Evolutionary conservation across 306 rosid species (phyloP), one percentile per base, ranked within the genome.

Genomic region (Herpetospermum pedunculosum): DNA sequence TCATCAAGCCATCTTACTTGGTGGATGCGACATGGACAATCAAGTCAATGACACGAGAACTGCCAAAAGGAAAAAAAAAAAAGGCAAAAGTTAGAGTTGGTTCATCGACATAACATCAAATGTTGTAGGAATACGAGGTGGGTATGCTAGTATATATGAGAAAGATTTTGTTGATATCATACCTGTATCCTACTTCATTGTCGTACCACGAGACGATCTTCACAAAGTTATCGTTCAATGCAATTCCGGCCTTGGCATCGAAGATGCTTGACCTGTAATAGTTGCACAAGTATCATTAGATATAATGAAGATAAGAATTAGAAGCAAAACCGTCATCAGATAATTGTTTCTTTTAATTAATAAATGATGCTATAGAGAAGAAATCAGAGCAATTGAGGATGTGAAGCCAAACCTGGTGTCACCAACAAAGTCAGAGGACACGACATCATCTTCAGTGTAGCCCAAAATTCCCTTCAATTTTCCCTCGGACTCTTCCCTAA

Each of bases 171-270:
- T 30, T 43, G 37, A 29, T 2, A 25, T 29, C 43, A 76, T 81
- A 91, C 97, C 95, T 91, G 88, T 91, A 91, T 26, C 95, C 96
- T 88, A 78, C 68, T 81, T 91, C 96, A 34, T 91, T 91, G 84
- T 91, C 96, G 14, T 91, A 91, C 97, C 95, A 91, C 0, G 91
- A 6, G 8, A 91, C 85, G 2, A 88, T 12, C 84, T 91, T 91
- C 48, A 79, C 81, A 46, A 80, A 91, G 2, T 71, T 68, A 0
- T 88, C 80, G 7, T 54, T 91, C 87, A 91, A 77, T 12, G 97
- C 92, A 78, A 87, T 88, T 50, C 97, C 97, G 0, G 95, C 97
- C 84, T 87, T 88, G 0, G 95, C 97, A 76, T 91, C 92, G 43
- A 91, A 88, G 58, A 88, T 87, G 53, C 95, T 87, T 48, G 95